Conservation (phyloP, 2,329 filamentous ascomycete species). For the Sporothrix brasiliensis region DNA sequence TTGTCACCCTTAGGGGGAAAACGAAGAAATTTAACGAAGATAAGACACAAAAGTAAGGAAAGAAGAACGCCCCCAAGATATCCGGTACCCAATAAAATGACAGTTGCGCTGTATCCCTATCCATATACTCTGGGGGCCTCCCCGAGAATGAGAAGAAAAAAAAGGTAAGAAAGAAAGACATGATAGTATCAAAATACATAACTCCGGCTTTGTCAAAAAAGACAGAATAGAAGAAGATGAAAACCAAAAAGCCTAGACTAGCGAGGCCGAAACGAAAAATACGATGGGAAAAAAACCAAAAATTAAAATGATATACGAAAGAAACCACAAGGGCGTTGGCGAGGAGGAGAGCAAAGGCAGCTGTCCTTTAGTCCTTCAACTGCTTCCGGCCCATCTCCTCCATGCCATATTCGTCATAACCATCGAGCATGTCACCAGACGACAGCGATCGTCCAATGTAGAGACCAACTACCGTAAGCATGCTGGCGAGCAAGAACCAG, state of each 20-base stretch:
- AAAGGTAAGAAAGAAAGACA: neutral
- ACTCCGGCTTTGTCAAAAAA: slow-evolving; percentile 12
- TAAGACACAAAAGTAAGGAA: neutral
- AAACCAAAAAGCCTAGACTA: neutral
- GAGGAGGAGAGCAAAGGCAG: neutral
- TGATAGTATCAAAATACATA: neutral
- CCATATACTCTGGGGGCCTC: slow-evolving; percentile 7
- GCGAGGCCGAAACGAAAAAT: neutral
- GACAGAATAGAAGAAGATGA: neutral
- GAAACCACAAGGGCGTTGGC: neutral
- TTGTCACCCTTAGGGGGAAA: neutral
- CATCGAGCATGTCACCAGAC: slow-evolving; percentile 43
- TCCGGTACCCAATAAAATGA: neutral
- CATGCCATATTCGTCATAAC: slow-evolving; percentile 61
- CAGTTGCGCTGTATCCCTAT: slow-evolving; percentile 2
- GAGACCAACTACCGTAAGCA: slow-evolving; percentile 69
- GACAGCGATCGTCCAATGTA: slow-evolving; percentile 69
- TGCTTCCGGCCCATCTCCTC: slow-evolving; percentile 75
- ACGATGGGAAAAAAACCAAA: neutral
- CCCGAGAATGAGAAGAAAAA: slow-evolving; percentile 8
- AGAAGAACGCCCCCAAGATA: neutral
- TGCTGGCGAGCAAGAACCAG: slow-evolving; percentile 75
- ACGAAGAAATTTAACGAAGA: neutral
- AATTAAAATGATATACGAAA: neutral
- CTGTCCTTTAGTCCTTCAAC: slow-evolving; percentile 56